Evolutionary conservation across 2,329 filamentous ascomycete genomes (phyloP).

Genomic region (Pseudocercospora crystallina): DNA sequence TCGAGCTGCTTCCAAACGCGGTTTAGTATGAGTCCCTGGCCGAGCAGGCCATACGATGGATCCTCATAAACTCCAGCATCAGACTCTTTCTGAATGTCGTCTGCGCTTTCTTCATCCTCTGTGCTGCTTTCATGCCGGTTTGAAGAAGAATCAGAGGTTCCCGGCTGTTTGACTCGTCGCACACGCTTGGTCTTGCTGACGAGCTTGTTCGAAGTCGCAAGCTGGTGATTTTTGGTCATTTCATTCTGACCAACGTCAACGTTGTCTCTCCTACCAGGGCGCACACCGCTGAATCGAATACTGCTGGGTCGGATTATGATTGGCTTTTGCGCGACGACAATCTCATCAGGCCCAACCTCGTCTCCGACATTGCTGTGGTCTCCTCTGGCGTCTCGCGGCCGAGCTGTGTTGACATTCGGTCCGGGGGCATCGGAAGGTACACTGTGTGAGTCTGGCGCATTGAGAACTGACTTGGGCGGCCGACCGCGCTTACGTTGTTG

Average conservation of each 20-base stretch:
- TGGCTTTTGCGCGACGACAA: background rate
- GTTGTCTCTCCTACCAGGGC: background rate
- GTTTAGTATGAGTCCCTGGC: no score
- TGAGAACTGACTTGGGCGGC: background rate
- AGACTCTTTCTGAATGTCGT: no score
- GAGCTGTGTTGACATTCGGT: background rate
- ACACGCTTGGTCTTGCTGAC: no score
- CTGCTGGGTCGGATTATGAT: no score
- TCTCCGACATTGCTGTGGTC: background rate
- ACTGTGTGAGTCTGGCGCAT: background rate
- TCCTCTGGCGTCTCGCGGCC: background rate
- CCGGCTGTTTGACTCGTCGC: no score
- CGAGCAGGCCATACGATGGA: no score
- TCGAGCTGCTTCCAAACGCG: no score
- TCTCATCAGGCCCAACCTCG: background rate
- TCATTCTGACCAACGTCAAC: background rate
- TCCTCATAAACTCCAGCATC: no score
- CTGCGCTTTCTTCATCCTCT: no score
- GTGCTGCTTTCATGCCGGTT: no score
- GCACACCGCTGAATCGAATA: no score
- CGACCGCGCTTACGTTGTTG: constrained; percentile 1
- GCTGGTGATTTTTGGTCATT: background rate
- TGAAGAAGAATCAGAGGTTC: no score
- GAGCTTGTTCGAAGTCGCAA: background rate
- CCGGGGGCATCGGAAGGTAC: background rate